Evolutionary conservation across 345 rosid species (phyloP).

Genomic region (Linum usitatissimum): DNA sequence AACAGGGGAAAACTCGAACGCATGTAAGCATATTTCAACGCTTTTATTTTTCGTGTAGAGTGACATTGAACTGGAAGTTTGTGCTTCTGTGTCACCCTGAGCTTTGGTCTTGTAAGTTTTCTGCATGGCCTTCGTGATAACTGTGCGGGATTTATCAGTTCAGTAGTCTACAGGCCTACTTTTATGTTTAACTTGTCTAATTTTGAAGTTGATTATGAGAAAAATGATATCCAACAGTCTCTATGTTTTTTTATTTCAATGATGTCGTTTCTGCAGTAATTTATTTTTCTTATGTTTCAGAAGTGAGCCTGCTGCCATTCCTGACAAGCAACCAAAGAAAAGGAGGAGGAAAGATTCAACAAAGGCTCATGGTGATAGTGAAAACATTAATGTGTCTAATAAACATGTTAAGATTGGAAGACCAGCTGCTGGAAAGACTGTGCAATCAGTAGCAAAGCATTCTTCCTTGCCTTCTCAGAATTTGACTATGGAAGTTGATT

Average conservation of each 20-base stretch:
- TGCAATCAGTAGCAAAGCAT: conserved; percentile 23
- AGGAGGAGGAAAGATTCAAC: conserved; percentile 61
- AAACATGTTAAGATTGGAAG: conserved; percentile 51
- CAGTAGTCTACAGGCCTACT: neutral
- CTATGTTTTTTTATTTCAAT: neutral
- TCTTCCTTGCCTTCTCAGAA: conserved; percentile 23
- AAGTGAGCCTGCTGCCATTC: conserved; percentile 42
- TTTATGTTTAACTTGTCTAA: too few species aligned
- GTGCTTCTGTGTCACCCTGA: neutral
- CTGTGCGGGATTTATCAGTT: neutral
- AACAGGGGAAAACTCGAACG: conserved; percentile 83
- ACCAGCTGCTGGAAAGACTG: conserved; percentile 29
- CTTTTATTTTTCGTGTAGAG: neutral
- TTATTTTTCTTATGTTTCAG: conserved; percentile 21
- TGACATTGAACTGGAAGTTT: neutral
- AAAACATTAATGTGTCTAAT: conserved; percentile 30
- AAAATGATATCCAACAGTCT: neutral
- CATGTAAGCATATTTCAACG: conserved; percentile 41
- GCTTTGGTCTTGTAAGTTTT: neutral
- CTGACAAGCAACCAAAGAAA: conserved; percentile 64
- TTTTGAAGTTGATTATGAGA: neutral
- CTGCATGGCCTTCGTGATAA: neutral
- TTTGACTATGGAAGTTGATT: conserved; percentile 25
- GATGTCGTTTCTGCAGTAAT: conserved; percentile 9
- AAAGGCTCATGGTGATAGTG: conserved; percentile 41